These are phyloP conservation scores for Boletus coccyginus DNA, from an alignment of 768 basidiomycete species.

Conservation along the genomic window DNA sequence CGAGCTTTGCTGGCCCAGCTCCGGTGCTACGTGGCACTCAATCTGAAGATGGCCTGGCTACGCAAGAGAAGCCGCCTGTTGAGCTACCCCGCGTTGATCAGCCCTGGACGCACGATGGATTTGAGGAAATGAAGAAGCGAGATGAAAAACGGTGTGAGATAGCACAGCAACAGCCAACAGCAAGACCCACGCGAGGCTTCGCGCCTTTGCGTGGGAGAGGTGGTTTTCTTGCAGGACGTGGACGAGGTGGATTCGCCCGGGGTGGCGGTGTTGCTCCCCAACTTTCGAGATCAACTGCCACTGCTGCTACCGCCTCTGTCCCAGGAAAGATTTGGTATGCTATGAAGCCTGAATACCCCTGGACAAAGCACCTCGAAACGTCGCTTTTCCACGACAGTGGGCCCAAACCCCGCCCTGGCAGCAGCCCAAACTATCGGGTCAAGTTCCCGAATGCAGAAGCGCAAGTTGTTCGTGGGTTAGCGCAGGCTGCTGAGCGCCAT, in stretches of 20 bases:
- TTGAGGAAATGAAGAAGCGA: conserved; percentile 78
- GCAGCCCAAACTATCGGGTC: conserved; percentile 54
- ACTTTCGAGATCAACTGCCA: conserved; percentile 28
- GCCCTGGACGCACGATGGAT: conserved; percentile 84
- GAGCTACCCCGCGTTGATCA: conserved; percentile 61
- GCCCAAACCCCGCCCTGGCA: conserved; percentile 56
- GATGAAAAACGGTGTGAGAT: conserved; percentile 52
- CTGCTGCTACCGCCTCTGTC: conserved; percentile 24
- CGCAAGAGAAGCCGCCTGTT: conserved; percentile 15
- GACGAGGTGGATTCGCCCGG: conserved; percentile 47
- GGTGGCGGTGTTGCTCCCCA: conserved; percentile 39
- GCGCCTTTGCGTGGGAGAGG: conserved; percentile 46
- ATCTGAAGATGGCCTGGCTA: conserved; percentile 17
- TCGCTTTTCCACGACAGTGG: conserved; percentile 66
- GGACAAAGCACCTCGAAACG: conserved; percentile 81
- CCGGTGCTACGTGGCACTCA: conserved; percentile 11
- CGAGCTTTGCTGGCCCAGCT: conserved; percentile 29
- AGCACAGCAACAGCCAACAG: conserved; percentile 32
- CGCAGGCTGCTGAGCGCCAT: conserved; percentile 1
- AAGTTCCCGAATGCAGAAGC: conserved; percentile 53
- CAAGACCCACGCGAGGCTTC: conserved; percentile 33
- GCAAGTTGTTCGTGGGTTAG: conserved; percentile 43
- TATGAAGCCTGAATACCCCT: conserved; percentile 75
- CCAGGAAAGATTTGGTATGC: conserved; percentile 62
- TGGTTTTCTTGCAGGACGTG: conserved; percentile 40